Evolutionary conservation across 164 flowering plant genomes (phyloP), one percentile per base, ranked within the genome.

Genomic region (Vitis amurensis): DNA sequence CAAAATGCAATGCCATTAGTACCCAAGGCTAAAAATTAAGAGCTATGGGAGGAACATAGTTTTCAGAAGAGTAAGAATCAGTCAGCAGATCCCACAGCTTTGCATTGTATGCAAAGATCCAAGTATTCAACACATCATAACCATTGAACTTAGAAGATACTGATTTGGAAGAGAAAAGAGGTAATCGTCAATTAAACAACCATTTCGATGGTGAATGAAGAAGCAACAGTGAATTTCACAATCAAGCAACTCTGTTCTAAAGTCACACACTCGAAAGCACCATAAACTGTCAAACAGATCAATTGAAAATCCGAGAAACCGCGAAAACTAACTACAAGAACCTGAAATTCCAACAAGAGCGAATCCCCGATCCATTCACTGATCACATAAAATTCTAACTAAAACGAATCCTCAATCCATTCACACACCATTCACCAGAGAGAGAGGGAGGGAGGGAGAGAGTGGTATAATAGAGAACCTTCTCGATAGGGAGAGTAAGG

Each of bases 401-500:
- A 37, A 37, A 37, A 37, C 44, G 44, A 37, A 37, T 37, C 44
- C 8, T 37, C 44, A 37, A 37, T 37, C 8, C 44, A 37, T 37
- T 37, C 44, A 19, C 23, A 19, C 23, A 37, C 44, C 44, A 37
- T 3, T 19, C 23, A 19, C 23, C 23, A 19, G 23, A 19, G 23
- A 19, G 23, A 19, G 23, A 3, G 7, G 0, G 7, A 37, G 44
- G 29, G 0, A 11, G 1, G 17, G 23, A 37, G 50, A 59, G 31
- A 60, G 44, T 30, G 27, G 64, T 27, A 65, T 13, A 61, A 8
- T 8, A 14, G 47, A 9, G 23, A 44, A 11, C 85, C 85, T 79
- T 75, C 27, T 85, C 88, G 50, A 85, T 27, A 7, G 85, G 88
- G 52, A 85, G 84, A 55, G 75, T 67, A 19, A 68, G 19, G 63